phyloP scores from a whole-genome alignment of 441 rosid genomes.

The Croton laevigatus region DNA sequence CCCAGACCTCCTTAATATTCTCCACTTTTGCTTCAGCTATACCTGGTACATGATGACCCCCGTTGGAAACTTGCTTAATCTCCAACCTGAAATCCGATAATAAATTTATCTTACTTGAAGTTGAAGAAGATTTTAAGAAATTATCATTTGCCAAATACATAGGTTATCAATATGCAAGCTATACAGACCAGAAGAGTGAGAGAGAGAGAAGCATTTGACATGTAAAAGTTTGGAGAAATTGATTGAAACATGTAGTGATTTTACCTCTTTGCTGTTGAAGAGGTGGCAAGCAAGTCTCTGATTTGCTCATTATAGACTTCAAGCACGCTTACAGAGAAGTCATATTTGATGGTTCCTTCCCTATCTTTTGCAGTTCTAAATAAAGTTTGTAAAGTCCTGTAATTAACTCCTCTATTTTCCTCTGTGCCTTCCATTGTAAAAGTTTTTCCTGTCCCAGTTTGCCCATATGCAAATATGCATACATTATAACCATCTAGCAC shows the following conservation, averaged over 20 bases:
- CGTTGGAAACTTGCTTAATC: conserved; percentile 70
- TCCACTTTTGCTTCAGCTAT: conserved; percentile 69
- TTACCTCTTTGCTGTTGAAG: conserved; percentile 75
- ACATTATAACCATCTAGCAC: conserved; percentile 92
- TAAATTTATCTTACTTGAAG: conserved; percentile 18
- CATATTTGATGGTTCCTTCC: conserved; percentile 50
- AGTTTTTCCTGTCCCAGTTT: conserved; percentile 95
- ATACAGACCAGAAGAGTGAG: background rate
- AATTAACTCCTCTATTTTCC: conserved; percentile 81
- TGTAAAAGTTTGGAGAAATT: background rate
- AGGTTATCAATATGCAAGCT: background rate
- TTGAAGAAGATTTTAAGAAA: background rate
- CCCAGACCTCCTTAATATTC: conserved; percentile 63
- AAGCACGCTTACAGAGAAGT: conserved; percentile 78
- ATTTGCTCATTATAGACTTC: conserved; percentile 96
- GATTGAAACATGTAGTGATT: conserved; percentile 30
- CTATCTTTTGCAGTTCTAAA: conserved; percentile 67
- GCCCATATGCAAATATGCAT: conserved; percentile 92
- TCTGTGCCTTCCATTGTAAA: conserved; percentile 93
- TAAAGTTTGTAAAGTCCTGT: conserved; percentile 67
- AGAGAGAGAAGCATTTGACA: background rate
- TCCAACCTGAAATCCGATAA: conserved; percentile 49
- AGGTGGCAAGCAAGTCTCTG: conserved; percentile 70
- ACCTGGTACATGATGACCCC: conserved; percentile 72
- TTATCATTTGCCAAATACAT: background rate